Evolutionary conservation across 2,329 filamentous ascomycete genomes (phyloP).

Genomic region (Hirsutella thompsonii): DNA sequence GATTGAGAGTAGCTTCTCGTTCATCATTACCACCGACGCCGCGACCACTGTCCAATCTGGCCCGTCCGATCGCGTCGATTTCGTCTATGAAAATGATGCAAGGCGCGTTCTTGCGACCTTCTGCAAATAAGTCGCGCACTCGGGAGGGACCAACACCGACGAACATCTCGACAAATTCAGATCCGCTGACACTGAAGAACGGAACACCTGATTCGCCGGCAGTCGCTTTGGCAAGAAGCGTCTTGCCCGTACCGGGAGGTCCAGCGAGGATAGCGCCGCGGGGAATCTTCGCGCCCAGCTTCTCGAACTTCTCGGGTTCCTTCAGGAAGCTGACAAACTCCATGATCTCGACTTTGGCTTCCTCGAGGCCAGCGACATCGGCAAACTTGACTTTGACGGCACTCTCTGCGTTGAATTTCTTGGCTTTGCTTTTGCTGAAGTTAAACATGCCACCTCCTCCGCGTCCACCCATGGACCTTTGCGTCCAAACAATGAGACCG

Average conservation of each 20-base stretch:
- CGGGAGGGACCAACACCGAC: slow-evolving; percentile 94
- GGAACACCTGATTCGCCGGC: slow-evolving; percentile 94
- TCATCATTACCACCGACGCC: slow-evolving; percentile 86
- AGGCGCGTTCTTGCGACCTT: slow-evolving; percentile 86
- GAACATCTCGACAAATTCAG: slow-evolving; percentile 99
- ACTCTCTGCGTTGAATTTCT: slow-evolving; percentile 94
- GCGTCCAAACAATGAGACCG: slow-evolving; percentile 68
- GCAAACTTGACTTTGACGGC: slow-evolving; percentile 94
- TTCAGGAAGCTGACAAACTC: slow-evolving; percentile 97
- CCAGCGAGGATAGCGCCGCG: slow-evolving; percentile 92
- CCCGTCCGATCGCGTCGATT: slow-evolving; percentile 93
- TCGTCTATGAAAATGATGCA: slow-evolving; percentile 99
- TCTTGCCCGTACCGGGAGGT: slow-evolving; percentile 98
- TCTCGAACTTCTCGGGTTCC: slow-evolving; percentile 83
- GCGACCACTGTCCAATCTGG: slow-evolving; percentile 62
- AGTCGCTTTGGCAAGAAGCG: slow-evolving; percentile 89
- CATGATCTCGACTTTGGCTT: slow-evolving; percentile 97
- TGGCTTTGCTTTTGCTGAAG: slow-evolving; percentile 90
- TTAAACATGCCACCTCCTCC: slow-evolving; percentile 70
- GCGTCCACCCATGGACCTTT: slow-evolving; percentile 58
- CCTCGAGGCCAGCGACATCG: slow-evolving; percentile 95
- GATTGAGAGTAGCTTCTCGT: slow-evolving; percentile 91
- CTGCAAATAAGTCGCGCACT: slow-evolving; percentile 88
- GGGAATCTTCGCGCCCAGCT: slow-evolving; percentile 92
- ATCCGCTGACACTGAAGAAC: slow-evolving; percentile 97